These are phyloP conservation scores for Aphanomyces invadans DNA, from an alignment of 352 stramenopile species.

Conservation along the genomic window DNA sequence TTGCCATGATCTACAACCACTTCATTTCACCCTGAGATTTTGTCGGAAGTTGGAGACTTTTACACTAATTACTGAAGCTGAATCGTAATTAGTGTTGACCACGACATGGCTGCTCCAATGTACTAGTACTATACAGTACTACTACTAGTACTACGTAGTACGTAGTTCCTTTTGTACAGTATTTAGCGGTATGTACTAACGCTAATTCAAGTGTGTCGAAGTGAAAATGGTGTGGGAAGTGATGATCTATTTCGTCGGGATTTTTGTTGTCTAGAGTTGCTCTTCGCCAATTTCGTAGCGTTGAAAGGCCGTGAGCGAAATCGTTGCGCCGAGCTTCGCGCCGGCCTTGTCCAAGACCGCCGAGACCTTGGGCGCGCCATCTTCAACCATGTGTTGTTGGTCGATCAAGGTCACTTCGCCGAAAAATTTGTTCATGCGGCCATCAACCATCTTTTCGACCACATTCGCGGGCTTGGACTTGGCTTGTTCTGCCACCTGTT, in stretches of 20 bases:
- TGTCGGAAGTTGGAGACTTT: too few species aligned
- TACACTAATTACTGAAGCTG: too few species aligned
- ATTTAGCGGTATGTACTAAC: too few species aligned
- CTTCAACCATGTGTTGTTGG: constrained; percentile 92
- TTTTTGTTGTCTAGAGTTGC: constrained; percentile 22
- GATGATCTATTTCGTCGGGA: too few species aligned
- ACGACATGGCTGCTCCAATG: too few species aligned
- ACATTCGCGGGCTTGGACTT: constrained; percentile 87
- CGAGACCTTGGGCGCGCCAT: constrained; percentile 83
- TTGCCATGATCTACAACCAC: background rate
- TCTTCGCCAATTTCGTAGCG: constrained; percentile 64
- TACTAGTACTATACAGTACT: too few species aligned
- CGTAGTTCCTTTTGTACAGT: too few species aligned
- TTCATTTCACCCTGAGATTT: background rate
- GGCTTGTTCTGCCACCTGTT: constrained; percentile 77
- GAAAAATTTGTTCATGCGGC: constrained; percentile 91
- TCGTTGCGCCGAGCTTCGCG: constrained; percentile 59
- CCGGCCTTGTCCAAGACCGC: constrained; percentile 56
- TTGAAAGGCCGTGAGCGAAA: constrained; percentile 58
- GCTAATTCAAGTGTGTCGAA: too few species aligned
- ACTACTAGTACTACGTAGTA: background rate
- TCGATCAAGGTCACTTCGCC: constrained; percentile 88
- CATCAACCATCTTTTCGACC: constrained; percentile 92
- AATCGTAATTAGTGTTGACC: too few species aligned
- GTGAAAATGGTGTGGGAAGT: too few species aligned